Conservation (phyloP, 352 stramenopile genomes). For the Paralagenidium karlingii region DNA sequence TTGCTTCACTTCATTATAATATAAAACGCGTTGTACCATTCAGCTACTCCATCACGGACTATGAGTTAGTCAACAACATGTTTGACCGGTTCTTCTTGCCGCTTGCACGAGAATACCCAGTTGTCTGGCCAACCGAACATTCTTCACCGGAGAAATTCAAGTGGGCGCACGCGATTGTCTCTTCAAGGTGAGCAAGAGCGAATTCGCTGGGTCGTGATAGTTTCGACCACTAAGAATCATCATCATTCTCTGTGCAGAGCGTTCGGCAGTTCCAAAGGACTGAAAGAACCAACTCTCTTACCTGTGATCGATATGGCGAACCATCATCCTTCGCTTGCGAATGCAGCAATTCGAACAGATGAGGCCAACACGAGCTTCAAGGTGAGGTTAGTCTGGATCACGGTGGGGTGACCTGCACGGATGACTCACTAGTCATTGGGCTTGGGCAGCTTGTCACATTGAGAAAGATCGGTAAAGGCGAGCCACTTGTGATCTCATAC, state of each 20-base stretch:
- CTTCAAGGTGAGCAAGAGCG: conserved; percentile 26
- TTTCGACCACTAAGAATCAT: neutral
- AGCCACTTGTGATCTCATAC: conserved; percentile 59
- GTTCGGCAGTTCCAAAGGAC: conserved; percentile 19
- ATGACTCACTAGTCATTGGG: neutral
- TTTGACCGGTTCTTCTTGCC: conserved; percentile 19
- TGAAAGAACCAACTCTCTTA: conserved; percentile 37
- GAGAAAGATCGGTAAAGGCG: conserved; percentile 21
- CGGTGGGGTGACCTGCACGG: neutral
- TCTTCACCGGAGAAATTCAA: conserved; percentile 23
- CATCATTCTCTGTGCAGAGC: conserved; percentile 12
- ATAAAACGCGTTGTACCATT: neutral
- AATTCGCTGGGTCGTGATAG: neutral
- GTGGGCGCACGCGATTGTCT: conserved; percentile 62
- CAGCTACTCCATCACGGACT: conserved; percentile 34
- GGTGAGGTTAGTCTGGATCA: conserved; percentile 12
- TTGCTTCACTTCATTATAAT: neutral
- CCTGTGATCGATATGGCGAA: conserved; percentile 76
- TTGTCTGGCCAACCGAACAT: conserved; percentile 17
- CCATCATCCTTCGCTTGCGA: conserved; percentile 23
- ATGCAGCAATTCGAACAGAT: conserved; percentile 31
- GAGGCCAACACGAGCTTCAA: conserved; percentile 26
- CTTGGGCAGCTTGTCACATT: conserved; percentile 27
- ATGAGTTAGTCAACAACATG: conserved; percentile 37
- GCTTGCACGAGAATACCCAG: conserved; percentile 19